Evolutionary conservation across 352 stramenopile genomes (phyloP).

Genomic region (Phytophthora sansomeana): DNA sequence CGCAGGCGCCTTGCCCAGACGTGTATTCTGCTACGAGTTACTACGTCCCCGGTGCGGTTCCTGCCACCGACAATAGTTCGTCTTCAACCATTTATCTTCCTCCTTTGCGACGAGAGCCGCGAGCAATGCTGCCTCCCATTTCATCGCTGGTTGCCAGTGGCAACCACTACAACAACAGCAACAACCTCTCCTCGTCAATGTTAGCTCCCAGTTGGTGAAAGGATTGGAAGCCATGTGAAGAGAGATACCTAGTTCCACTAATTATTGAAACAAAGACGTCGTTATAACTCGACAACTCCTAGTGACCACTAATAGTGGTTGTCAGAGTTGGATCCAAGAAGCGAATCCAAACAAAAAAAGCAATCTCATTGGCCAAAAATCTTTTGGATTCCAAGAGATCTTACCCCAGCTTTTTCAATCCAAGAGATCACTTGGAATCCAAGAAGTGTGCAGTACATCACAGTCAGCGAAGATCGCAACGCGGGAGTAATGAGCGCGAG

Average conservation of each 20-base stretch:
- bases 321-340: too few relatives aligned
- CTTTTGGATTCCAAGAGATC: conserved; percentile 25
- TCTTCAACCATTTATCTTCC: conserved; percentile 35
- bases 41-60: conserved; percentile 11
- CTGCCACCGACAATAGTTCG: conserved; percentile 6
- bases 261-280: conserved; percentile 27
- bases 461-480: background rate
- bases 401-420: conserved; percentile 24
- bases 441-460: background rate
- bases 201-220: conserved; percentile 22
- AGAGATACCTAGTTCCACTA: conserved; percentile 29
- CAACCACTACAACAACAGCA: too few relatives aligned
- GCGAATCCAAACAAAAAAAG: too few relatives aligned
- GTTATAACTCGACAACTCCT: conserved; percentile 20
- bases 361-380: too few relatives aligned
- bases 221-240: conserved; percentile 13
- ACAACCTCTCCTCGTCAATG: conserved; percentile 7
- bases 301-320: too few relatives aligned
- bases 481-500: too few relatives aligned
- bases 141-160: conserved; percentile 49
- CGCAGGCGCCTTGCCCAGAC: conserved; percentile 10
- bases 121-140: conserved; percentile 57
- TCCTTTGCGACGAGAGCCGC: conserved; percentile 44
- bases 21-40: conserved; percentile 13
- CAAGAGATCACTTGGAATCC: conserved; percentile 10